Conservation (phyloP, 331 rosid species). For the Telfairia occidentalis region DNA sequence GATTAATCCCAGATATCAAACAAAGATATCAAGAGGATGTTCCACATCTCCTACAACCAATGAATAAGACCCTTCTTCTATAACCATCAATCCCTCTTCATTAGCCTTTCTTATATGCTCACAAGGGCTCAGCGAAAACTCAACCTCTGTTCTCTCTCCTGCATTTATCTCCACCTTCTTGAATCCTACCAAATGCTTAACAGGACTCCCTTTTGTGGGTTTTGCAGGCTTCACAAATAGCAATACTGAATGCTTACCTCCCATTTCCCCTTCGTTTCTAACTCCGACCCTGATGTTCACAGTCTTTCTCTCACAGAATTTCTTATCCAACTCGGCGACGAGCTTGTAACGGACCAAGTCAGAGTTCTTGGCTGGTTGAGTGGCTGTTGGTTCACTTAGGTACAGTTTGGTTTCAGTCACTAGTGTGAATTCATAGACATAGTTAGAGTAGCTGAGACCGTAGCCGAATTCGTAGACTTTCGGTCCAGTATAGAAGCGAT, state of each 20-base stretch:
- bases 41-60: constrained; percentile 58
- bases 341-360: constrained; percentile 35
- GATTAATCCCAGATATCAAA: constrained; percentile 22
- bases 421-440: constrained; percentile 36
- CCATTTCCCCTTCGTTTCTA: constrained; percentile 45
- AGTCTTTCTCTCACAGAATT: constrained; percentile 34
- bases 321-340: constrained; percentile 39
- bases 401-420: constrained; percentile 27
- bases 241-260: constrained; percentile 61
- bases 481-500: constrained; percentile 63
- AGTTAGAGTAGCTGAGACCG: constrained; percentile 80
- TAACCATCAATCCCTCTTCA: constrained; percentile 50
- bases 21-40: constrained; percentile 30
- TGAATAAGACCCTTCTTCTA: constrained; percentile 52
- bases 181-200: constrained; percentile 65
- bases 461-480: constrained; percentile 70
- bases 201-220: constrained; percentile 32
- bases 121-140: constrained; percentile 44
- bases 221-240: constrained; percentile 32
- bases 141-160: constrained; percentile 39
- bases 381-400: constrained; percentile 35
- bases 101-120: constrained; percentile 56
- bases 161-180: constrained; percentile 35
- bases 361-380: constrained; percentile 11
- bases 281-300: constrained; percentile 34